Percentiles rank a stretch among this genome's conserved stretches.
phyloP scores from a whole-genome alignment of 2,329 filamentous ascomycete species.

The Diaporthe helianthi region DNA sequence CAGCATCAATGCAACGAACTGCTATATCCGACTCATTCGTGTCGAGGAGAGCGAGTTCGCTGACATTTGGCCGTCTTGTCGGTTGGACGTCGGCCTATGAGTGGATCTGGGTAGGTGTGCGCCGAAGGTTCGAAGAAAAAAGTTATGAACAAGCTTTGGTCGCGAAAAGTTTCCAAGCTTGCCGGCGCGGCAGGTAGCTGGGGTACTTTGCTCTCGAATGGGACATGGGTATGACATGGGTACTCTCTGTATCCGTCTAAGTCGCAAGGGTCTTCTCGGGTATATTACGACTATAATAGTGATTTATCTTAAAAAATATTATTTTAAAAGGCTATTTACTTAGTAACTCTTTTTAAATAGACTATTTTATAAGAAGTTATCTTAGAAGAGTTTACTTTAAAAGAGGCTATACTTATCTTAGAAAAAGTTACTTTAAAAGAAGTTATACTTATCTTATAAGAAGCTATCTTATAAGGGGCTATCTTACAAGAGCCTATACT shows the following conservation, averaged over 20 bases:
- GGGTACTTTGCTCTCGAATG: background rate
- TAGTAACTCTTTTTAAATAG: no score
- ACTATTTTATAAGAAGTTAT: no score
- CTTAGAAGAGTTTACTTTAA: no score
- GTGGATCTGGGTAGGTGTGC: background rate
- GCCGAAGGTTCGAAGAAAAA: background rate
- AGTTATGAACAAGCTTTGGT: background rate
- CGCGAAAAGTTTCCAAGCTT: slow-evolving; percentile 20
- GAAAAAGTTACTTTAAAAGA: no score
- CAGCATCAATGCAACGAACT: slow-evolving; percentile 35
- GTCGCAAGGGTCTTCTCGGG: background rate
- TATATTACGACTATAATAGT: no score
- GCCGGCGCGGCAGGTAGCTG: background rate
- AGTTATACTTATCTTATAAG: no score
- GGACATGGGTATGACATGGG: background rate
- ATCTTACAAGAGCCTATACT: no score
- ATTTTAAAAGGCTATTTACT: no score
- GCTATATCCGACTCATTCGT: slow-evolving; percentile 33
- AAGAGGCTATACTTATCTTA: no score
- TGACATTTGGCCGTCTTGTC: slow-evolving; percentile 18
- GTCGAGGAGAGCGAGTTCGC: slow-evolving; percentile 9
- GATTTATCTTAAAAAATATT: no score
- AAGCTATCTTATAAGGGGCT: no score
- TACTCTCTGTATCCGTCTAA: background rate
- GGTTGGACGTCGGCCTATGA: background rate